A percentile compares a stretch with the other conserved stretches of the same genome.
Evolutionary conservation across 441 rosid species (phyloP).

Genomic region (Rhodomyrtus psidioides): DNA sequence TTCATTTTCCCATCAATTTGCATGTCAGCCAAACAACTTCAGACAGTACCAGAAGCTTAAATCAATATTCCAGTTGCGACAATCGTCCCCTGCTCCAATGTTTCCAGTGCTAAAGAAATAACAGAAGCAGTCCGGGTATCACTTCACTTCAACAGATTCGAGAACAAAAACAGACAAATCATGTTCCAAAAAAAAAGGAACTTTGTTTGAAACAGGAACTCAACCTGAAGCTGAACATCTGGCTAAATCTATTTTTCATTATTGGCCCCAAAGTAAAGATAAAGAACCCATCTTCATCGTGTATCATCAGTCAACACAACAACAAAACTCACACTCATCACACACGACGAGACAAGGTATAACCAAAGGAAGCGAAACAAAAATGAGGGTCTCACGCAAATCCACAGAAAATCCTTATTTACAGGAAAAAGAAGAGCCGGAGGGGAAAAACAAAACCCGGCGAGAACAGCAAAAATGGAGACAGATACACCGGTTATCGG

Average conservation of each 20-base stretch:
- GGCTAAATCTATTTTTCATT: background rate
- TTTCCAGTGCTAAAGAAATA: constrained; percentile 8
- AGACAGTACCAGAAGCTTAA: background rate
- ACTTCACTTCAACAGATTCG: background rate
- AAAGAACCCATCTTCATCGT: background rate
- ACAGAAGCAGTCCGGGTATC: background rate
- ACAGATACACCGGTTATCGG: background rate
- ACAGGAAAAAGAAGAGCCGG: background rate
- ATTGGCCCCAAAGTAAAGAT: background rate
- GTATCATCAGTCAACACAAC: background rate
- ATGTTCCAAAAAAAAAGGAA: background rate
- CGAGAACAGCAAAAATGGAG: background rate
- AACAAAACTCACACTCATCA: background rate
- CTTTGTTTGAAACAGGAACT: background rate
- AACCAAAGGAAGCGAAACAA: background rate
- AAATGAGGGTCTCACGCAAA: background rate
- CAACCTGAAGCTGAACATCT: background rate
- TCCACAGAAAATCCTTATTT: background rate
- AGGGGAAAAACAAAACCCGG: background rate
- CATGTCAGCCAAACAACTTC: background rate
- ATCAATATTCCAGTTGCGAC: background rate
- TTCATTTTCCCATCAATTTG: background rate
- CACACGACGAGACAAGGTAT: background rate
- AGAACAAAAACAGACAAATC: background rate
- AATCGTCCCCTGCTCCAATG: background rate